A percentile compares a stretch with the other conserved stretches of the same genome.
phyloP scores from a whole-genome alignment of 2,329 filamentous ascomycete species.

The Ceratocystis diversiconidia region DNA sequence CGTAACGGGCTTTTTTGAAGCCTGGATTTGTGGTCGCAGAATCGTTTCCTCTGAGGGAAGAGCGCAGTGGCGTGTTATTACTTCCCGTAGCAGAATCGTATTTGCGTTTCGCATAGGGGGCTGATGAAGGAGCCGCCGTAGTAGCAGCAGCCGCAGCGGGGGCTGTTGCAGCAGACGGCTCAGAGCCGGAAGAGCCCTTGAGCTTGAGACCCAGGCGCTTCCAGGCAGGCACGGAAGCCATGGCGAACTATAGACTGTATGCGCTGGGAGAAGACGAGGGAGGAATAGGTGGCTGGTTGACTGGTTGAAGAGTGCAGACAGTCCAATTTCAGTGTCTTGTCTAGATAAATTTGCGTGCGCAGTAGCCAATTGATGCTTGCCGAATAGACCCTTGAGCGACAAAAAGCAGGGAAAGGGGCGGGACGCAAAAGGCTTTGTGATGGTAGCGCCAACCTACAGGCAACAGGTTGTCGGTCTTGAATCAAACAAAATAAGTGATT shows the following conservation, averaged over 20 bases:
- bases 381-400: background rate
- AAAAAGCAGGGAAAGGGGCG: background rate
- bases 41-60: slow-evolving; percentile 18
- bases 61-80: slow-evolving; percentile 12
- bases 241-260: slow-evolving; percentile 32
- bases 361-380: background rate
- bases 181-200: slow-evolving; percentile 29
- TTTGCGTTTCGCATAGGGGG: slow-evolving; percentile 28
- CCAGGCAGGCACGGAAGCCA: slow-evolving; percentile 42
- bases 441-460: background rate
- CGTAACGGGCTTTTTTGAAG: slow-evolving; percentile 24
- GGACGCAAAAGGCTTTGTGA: background rate
- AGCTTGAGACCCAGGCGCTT: slow-evolving; percentile 51
- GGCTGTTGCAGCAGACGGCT: slow-evolving; percentile 20
- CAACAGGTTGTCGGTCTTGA: no score
- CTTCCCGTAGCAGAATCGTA: slow-evolving; percentile 14
- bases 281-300: background rate
- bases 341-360: background rate
- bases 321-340: background rate
- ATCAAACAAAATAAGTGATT: background rate
- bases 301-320: background rate
- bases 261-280: slow-evolving; percentile 20
- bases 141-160: background rate
- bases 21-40: slow-evolving; percentile 19
- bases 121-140: background rate